These are phyloP conservation scores for Butyriboletus appendiculatus DNA, from an alignment of 1,284 basidiomycete genomes.

Conservation along the genomic window DNA sequence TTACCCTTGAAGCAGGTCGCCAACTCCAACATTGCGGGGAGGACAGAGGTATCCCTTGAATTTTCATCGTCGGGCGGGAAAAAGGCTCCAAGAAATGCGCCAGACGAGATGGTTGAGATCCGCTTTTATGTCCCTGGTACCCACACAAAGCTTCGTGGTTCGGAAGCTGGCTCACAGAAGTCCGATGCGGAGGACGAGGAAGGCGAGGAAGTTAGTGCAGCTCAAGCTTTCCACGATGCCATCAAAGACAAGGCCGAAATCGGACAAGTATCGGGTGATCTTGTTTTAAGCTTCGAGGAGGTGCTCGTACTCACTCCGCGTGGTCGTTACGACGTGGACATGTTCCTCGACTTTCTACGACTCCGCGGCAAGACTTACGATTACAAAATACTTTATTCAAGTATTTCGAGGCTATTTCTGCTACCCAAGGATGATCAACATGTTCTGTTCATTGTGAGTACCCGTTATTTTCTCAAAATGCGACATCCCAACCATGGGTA, in stretches of 20 bases:
- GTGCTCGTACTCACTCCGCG: conserved; percentile 96
- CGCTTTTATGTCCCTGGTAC: conserved; percentile 95
- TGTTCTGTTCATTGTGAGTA: conserved; percentile 87
- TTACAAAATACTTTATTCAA: conserved; percentile 95
- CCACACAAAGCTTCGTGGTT: conserved; percentile 65
- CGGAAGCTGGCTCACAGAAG: conserved; percentile 76
- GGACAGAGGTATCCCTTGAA: conserved; percentile 97
- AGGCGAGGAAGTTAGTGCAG: conserved; percentile 81
- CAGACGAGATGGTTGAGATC: conserved; percentile 95
- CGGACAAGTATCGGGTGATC: conserved; percentile 89
- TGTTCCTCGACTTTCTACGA: conserved; percentile 94
- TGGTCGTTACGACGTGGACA: conserved; percentile 97
- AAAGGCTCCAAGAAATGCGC: conserved; percentile 47
- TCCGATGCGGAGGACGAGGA: conserved; percentile 72
- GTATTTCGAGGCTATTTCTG: conserved; percentile 90
- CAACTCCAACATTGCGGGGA: conserved; percentile 97
- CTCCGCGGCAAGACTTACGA: conserved; percentile 98
- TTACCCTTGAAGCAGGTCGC: conserved; percentile 86
- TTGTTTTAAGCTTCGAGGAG: conserved; percentile 95
- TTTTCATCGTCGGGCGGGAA: conserved; percentile 61
- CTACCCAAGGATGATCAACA: conserved; percentile 97
- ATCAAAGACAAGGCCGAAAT: conserved; percentile 98
- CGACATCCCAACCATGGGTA: conserved; percentile 33
- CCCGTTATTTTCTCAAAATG: neutral
- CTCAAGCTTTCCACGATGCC: conserved; percentile 94